phyloP scores from a whole-genome alignment of 176 grass and related monocot genomes.

The Cenchrus americanus region DNA sequence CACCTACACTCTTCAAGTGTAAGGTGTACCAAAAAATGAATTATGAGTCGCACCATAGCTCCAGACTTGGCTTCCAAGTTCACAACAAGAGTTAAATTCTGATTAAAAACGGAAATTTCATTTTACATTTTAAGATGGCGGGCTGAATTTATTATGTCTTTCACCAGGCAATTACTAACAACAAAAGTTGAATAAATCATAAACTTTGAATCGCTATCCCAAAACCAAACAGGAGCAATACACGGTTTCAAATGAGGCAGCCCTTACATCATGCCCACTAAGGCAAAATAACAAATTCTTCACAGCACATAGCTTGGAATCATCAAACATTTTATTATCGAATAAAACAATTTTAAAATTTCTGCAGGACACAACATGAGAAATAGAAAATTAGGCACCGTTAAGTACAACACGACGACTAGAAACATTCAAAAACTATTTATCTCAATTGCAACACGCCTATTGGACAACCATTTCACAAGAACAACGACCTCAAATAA shows the following conservation, averaged over 20 bases:
- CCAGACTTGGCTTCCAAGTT: background rate
- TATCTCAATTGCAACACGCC: background rate
- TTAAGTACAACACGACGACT: slow-evolving; percentile 15
- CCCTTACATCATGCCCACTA: slow-evolving; percentile 43
- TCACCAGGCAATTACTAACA: slow-evolving; percentile 19
- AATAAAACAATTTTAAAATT: background rate
- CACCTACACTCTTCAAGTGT: slow-evolving; percentile 19
- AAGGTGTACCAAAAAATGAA: background rate
- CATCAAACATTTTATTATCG: background rate
- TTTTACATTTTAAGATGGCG: background rate
- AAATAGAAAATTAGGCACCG: background rate
- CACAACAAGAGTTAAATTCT: background rate
- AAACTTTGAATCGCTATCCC: slow-evolving; percentile 16
- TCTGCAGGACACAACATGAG: background rate
- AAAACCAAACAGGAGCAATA: background rate
- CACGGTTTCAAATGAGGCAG: background rate
- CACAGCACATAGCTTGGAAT: background rate
- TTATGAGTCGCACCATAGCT: too few relatives aligned
- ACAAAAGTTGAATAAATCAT: background rate
- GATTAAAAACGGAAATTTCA: background rate
- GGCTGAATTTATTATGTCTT: background rate
- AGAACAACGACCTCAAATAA: background rate
- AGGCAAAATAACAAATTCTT: slow-evolving; percentile 7
- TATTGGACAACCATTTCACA: slow-evolving; percentile 29
- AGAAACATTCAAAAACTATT: slow-evolving; percentile 6